Percentiles rank a stretch among this genome's conserved stretches.
These are phyloP conservation scores for Pneumocystis carinii DNA, from an alignment of 1,139 yeast species.

Conservation along the genomic window DNA sequence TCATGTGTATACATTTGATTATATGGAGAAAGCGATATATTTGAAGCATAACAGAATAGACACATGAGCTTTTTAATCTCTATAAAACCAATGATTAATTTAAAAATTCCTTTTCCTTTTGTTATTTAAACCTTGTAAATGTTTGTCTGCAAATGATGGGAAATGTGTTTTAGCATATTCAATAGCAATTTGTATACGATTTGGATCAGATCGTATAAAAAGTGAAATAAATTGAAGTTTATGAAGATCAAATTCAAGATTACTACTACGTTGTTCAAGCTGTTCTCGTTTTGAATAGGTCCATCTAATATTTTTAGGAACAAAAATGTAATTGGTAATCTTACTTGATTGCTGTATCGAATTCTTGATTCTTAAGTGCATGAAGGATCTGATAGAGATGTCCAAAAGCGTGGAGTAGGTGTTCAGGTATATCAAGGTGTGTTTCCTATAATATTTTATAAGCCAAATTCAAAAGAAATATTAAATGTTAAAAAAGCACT, in stretches of 20 bases:
- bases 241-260: conserved; percentile 50
- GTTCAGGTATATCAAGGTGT: conserved; percentile 20
- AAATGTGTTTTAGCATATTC: conserved; percentile 42
- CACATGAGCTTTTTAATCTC: conserved; percentile 44
- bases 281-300: conserved; percentile 18
- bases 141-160: conserved; percentile 28
- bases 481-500: neutral
- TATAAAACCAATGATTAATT: conserved; percentile 23
- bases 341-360: conserved; percentile 32
- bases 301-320: neutral
- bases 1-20: conserved; percentile 21
- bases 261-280: conserved; percentile 23
- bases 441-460: conserved; percentile 20
- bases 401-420: conserved; percentile 25
- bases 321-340: conserved; percentile 17
- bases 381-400: conserved; percentile 26
- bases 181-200: conserved; percentile 28
- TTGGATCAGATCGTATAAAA: conserved; percentile 18
- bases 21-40: conserved; percentile 31
- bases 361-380: conserved; percentile 20
- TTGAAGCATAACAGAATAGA: conserved; percentile 29
- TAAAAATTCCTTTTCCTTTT: neutral
- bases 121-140: conserved; percentile 6
- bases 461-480: no score
- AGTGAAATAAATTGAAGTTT: conserved; percentile 36